Percentiles rank a stretch among this genome's conserved stretches.
These are phyloP conservation scores for Nemania diffusa DNA, from an alignment of 2,329 filamentous ascomycete species.

Conservation along the genomic window DNA sequence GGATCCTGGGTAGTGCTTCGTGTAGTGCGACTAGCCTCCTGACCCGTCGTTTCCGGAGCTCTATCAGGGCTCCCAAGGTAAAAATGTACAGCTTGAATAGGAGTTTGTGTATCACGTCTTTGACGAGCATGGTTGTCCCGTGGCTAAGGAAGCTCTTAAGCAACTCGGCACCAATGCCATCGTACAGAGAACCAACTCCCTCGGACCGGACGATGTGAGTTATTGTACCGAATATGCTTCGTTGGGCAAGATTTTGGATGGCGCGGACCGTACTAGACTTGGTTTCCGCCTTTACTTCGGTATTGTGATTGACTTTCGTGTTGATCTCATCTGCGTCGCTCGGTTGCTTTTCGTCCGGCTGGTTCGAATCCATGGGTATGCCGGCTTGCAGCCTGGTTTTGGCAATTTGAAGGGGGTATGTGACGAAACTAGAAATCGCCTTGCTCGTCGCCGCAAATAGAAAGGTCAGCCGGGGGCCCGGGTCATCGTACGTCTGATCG, in stretches of 20 bases:
- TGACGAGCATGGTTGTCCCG: slow-evolving; percentile 87
- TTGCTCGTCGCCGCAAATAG: slow-evolving; percentile 79
- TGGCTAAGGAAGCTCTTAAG: slow-evolving; percentile 87
- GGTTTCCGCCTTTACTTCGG: slow-evolving; percentile 47
- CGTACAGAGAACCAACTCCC: slow-evolving; percentile 76
- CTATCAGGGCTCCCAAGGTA: slow-evolving; percentile 59
- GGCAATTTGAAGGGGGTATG: slow-evolving; percentile 88
- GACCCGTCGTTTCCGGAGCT: slow-evolving; percentile 30
- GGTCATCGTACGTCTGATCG: slow-evolving; percentile 54
- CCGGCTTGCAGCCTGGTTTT: slow-evolving; percentile 77
- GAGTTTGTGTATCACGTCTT: slow-evolving; percentile 77
- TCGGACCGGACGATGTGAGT: slow-evolving; percentile 68
- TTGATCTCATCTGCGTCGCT: not conserved
- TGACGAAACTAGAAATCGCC: slow-evolving; percentile 77
- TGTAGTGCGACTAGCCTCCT: not conserved
- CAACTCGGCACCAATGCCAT: slow-evolving; percentile 79
- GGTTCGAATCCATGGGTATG: slow-evolving; percentile 56
- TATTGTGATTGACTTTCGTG: slow-evolving; percentile 30
- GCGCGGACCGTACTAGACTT: slow-evolving; percentile 44
- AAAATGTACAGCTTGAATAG: slow-evolving; percentile 79
- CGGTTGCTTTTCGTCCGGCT: slow-evolving; percentile 18
- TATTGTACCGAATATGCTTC: slow-evolving; percentile 72
- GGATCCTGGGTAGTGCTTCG: slow-evolving; percentile 17
- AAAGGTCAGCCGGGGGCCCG: slow-evolving; percentile 52
- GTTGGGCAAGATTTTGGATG: slow-evolving; percentile 46